Evolutionary conservation across 805 yeast species (phyloP).

Genomic region (Candida palmyrensis): DNA sequence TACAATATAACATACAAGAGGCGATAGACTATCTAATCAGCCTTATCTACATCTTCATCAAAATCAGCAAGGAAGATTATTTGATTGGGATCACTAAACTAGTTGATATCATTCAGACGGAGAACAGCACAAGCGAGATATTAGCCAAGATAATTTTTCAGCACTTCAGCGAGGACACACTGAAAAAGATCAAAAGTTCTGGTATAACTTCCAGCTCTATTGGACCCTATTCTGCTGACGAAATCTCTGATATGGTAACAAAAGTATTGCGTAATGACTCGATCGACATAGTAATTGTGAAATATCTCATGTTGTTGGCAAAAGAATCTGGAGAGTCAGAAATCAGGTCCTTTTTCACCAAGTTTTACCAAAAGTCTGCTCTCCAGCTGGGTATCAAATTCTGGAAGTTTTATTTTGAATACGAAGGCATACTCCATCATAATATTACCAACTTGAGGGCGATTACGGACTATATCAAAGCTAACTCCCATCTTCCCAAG

Average conservation of each 20-base stretch:
- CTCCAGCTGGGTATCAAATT: slow-evolving; percentile 42
- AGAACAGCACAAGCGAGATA: slow-evolving; percentile 14
- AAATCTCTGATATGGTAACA: neutral
- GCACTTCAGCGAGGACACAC: slow-evolving; percentile 11
- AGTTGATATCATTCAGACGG: slow-evolving; percentile 9
- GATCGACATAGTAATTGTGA: slow-evolving; percentile 31
- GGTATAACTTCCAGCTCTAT: too few relatives aligned
- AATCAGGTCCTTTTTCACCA: slow-evolving; percentile 26
- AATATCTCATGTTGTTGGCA: slow-evolving; percentile 26
- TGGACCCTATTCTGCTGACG: neutral
- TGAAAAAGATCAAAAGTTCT: neutral
- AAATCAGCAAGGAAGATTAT: slow-evolving; percentile 8
- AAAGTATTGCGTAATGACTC: slow-evolving; percentile 36
- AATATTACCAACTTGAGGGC: slow-evolving; percentile 42
- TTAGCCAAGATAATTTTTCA: slow-evolving; percentile 13
- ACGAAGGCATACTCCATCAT: slow-evolving; percentile 38
- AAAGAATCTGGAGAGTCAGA: slow-evolving; percentile 9
- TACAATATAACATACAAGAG: slow-evolving; percentile 12
- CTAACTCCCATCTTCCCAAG: slow-evolving; percentile 45
- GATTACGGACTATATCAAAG: slow-evolving; percentile 42
- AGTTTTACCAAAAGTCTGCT: slow-evolving; percentile 17
- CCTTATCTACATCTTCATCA: slow-evolving; percentile 19
- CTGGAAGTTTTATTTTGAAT: slow-evolving; percentile 55
- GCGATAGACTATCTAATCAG: slow-evolving; percentile 25
- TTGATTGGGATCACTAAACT: slow-evolving; percentile 7